A percentile compares a stretch with the other conserved stretches of the same genome.
Evolutionary conservation across 768 basidiomycete genomes (phyloP).

Genomic region (Phanerochaete carnosa): DNA sequence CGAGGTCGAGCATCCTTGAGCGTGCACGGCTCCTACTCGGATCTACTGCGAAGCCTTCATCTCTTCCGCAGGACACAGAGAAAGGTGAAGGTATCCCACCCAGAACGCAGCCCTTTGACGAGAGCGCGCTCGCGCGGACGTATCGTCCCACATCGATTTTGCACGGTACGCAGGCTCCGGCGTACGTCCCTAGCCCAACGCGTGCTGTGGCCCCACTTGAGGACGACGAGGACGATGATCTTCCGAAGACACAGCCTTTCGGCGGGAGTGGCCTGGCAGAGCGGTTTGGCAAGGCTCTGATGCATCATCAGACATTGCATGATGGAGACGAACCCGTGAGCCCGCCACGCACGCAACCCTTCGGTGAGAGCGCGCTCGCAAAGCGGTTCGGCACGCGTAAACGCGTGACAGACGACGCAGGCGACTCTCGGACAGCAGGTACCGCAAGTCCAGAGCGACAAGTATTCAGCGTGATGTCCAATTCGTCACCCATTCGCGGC

Average conservation of each 20-base stretch:
- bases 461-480: neutral
- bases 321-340: neutral
- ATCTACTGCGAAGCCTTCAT: neutral
- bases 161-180: neutral
- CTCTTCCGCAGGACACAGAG: neutral
- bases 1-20: conserved; percentile 39
- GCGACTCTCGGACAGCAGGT: neutral
- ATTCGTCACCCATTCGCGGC: neutral
- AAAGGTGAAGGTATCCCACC: neutral
- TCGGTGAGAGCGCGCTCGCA: conserved; percentile 12
- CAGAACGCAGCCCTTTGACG: conserved; percentile 2
- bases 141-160: neutral
- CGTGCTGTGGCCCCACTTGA: neutral
- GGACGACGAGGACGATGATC: neutral
- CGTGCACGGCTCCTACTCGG: conserved; percentile 35
- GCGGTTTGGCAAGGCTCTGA: conserved; percentile 17
- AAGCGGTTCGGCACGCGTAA: neutral
- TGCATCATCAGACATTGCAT: conserved; percentile 31
- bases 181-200: neutral
- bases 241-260: conserved; percentile 31
- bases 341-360: conserved; percentile 14
- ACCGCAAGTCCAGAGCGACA: neutral
- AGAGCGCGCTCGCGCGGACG: neutral
- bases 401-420: no score
- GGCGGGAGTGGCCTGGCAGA: conserved; percentile 27